Evolutionary conservation across 108 stramenopile genomes (phyloP), one percentile per base, ranked within the genome.

Genomic region (Epithemia pelagica): DNA sequence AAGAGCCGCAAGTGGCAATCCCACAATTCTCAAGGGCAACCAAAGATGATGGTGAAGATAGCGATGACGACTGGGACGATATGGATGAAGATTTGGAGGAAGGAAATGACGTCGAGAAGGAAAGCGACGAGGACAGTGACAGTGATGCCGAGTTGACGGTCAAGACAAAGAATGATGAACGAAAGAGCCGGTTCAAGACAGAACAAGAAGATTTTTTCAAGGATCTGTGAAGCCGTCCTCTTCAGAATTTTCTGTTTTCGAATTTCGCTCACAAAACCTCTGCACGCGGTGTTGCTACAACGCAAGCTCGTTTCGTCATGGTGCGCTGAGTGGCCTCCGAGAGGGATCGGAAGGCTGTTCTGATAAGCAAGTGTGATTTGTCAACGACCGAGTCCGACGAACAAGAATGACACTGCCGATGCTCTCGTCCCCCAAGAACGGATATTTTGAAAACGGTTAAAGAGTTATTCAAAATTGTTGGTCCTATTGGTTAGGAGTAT

Each of bases 201-300:
- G 88, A 87, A 61, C 79, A 76, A 55, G 92, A 94, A 37, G 85
- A 91, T 57, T 94, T 94, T 70, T 94, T 94, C 67, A 82, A 78
- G 19, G 92, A 94, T 75, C 65, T 94, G 64, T 94, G 76, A 79
- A n/a, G 20, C 20, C 25, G 22, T 20, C 19, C 15, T 52, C 20
- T 52, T 19, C 15, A 20, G 19, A 52, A 19, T 52, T 20, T 52
- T 15, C 52, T 19, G 52, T 19, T 52, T 15, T 20, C 52, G 15
- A n/a, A n/a, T n/a, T n/a, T n/a, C n/a, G n/a, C n/a, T n/a, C n/a
- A n/a, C n/a, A n/a, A n/a, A n/a, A n/a, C n/a, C n/a, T n/a, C n/a
- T n/a, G n/a, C n/a, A n/a, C n/a, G n/a, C n/a, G n/a, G n/a, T n/a
- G n/a, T n/a, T n/a, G n/a, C n/a, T n/a, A n/a, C n/a, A n/a, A n/a